Evolutionary conservation across 345 rosid species (phyloP).

Genomic region (Salix viminalis): DNA sequence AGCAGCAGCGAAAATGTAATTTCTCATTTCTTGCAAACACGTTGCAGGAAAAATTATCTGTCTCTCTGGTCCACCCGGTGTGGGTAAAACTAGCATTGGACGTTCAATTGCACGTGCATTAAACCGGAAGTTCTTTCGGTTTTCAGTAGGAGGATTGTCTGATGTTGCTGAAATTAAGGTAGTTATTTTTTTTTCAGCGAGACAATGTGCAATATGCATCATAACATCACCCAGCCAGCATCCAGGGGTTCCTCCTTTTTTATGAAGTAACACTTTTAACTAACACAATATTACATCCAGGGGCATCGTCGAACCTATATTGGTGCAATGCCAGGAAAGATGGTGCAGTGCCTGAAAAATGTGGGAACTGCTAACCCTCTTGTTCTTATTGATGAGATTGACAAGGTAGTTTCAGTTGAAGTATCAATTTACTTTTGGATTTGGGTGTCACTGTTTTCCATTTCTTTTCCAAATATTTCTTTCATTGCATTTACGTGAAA

Average conservation of each 20-base stretch:
- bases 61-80: constrained; percentile 99
- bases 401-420: constrained; percentile 56
- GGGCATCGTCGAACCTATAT: constrained; percentile 99
- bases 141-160: constrained; percentile 95
- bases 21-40: constrained; percentile 19
- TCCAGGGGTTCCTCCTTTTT: background rate
- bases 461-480: background rate
- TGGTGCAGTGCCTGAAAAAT: constrained; percentile 97
- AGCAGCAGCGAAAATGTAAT: constrained; percentile 1
- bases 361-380: constrained; percentile 99
- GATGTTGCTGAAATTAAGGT: constrained; percentile 99
- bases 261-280: background rate
- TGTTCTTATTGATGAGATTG: constrained; percentile 97
- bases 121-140: constrained; percentile 87
- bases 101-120: constrained; percentile 97
- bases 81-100: constrained; percentile 99
- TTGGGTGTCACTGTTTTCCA: background rate
- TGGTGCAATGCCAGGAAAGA: constrained; percentile 99
- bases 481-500: too few species aligned
- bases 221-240: too few species aligned
- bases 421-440: constrained; percentile 7
- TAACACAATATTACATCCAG: constrained; percentile 39
- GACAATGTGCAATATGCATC: background rate
- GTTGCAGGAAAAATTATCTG: constrained; percentile 92
- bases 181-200: background rate